Percentiles rank a stretch among this genome's conserved stretches.
phyloP scores from a whole-genome alignment of 2,329 filamentous ascomycete genomes.

The Sarocladiaceae sp. region DNA sequence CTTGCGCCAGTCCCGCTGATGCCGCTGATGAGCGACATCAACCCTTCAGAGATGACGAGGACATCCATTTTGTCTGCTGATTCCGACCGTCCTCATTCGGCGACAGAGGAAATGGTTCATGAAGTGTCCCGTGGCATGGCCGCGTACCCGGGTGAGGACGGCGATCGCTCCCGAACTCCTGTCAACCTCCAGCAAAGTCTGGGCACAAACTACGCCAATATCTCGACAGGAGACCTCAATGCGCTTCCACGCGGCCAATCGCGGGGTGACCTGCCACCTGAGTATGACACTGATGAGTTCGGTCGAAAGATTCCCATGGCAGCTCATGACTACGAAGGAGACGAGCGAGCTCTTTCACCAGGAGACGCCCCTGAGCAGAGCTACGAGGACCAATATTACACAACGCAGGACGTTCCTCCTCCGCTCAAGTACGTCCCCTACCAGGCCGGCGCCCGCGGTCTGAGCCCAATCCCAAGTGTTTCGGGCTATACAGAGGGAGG shows the following conservation, averaged over 20 bases:
- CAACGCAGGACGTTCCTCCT: constrained; percentile 58
- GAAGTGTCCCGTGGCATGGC: constrained; percentile 60
- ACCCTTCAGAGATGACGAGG: constrained; percentile 81
- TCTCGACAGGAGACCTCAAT: constrained; percentile 56
- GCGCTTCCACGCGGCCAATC: constrained; percentile 46
- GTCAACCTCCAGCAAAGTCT: constrained; percentile 55
- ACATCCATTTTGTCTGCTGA: constrained; percentile 82
- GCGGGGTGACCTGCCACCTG: constrained; percentile 25
- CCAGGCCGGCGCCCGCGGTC: constrained; percentile 62
- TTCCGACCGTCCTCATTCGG: constrained; percentile 68
- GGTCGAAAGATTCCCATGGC: constrained; percentile 35
- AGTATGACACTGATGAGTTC: constrained; percentile 43
- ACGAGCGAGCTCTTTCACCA: constrained; percentile 25
- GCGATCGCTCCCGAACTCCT: constrained; percentile 31
- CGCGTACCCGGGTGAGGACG: constrained; percentile 44
- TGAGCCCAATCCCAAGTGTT: constrained; percentile 90
- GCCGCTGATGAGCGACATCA: constrained; percentile 83
- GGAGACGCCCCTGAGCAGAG: constrained; percentile 32
- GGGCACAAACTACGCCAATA: constrained; percentile 63
- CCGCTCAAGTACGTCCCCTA: constrained; percentile 65
- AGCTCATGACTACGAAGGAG: constrained; percentile 35
- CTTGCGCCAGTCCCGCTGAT: constrained; percentile 64
- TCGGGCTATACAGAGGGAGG: constrained; percentile 77
- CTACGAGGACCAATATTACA: constrained; percentile 46
- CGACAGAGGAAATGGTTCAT: constrained; percentile 58